phyloP scores from a whole-genome alignment of 306 rosid genomes.

The Clitoria ternatea region DNA sequence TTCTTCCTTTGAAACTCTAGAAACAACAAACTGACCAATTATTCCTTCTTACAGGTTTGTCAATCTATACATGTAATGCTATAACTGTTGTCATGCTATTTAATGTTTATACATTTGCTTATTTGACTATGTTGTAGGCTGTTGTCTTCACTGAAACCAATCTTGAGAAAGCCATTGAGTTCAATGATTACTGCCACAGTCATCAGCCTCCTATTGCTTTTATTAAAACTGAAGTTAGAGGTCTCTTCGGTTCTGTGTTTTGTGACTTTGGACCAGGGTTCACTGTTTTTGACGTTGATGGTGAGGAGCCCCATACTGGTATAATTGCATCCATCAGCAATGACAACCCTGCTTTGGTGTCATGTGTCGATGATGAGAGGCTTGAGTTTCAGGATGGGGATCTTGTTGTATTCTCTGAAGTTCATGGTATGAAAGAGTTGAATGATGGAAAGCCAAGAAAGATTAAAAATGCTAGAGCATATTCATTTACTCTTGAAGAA shows the following conservation, averaged over 20 bases:
- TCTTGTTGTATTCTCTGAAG: conserved; percentile 86
- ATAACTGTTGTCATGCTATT: too few species aligned
- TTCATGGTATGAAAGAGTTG: conserved; percentile 88
- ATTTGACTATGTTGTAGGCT: conserved; percentile 52
- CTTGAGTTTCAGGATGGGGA: conserved; percentile 97
- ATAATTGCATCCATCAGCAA: conserved; percentile 89
- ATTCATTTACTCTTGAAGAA: conserved; percentile 84
- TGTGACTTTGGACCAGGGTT: conserved; percentile 94
- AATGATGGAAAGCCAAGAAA: conserved; percentile 92
- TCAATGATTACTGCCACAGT: conserved; percentile 74
- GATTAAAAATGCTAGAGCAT: conserved; percentile 75
- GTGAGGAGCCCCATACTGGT: conserved; percentile 89
- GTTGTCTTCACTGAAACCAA: conserved; percentile 77
- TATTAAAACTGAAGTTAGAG: conserved; percentile 81
- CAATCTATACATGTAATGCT: too few species aligned
- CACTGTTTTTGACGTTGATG: conserved; percentile 85
- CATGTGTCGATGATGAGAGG: conserved; percentile 94
- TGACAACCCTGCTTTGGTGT: conserved; percentile 83
- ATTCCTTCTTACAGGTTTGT: too few species aligned
- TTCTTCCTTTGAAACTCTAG: too few species aligned
- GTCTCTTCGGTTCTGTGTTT: conserved; percentile 87
- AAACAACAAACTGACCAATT: too few species aligned
- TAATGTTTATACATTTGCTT: neutral
- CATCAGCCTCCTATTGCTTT: conserved; percentile 89
- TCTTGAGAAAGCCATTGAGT: conserved; percentile 72